These are phyloP conservation scores for Trichoderma harzianum DNA, from an alignment of 2,329 filamentous ascomycete genomes.

Conservation along the genomic window DNA sequence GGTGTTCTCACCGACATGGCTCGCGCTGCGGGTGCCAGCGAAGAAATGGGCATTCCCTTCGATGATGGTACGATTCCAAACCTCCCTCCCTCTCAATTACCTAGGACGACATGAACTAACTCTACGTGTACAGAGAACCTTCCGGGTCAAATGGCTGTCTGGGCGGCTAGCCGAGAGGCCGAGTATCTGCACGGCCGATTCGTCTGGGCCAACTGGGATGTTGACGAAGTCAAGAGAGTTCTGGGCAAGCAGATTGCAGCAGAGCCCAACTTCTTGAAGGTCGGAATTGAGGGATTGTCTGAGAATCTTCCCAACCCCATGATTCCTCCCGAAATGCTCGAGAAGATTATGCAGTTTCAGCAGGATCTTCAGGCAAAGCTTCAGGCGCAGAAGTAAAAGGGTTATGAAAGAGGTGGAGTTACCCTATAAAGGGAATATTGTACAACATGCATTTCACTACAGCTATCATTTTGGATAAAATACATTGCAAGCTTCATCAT, in stretches of 20 bases:
- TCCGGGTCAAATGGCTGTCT: conserved; percentile 34
- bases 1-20: conserved; percentile 28
- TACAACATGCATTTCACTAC: background rate
- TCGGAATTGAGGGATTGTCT: conserved; percentile 14
- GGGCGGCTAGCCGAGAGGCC: conserved; percentile 38
- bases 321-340: background rate
- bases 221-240: conserved; percentile 24
- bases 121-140: background rate
- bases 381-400: background rate
- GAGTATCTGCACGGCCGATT: conserved; percentile 39
- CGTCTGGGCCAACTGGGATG: conserved; percentile 42
- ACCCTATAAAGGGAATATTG: background rate
- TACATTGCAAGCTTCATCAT: background rate
- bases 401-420: background rate
- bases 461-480: background rate
- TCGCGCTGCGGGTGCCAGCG: conserved; percentile 19
- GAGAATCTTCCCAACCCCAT: background rate
- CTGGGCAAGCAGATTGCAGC: conserved; percentile 19
- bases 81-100: background rate
- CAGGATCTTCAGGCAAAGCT: background rate
- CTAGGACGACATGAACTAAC: background rate
- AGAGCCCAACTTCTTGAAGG: conserved; percentile 16
- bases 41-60: conserved; percentile 19
- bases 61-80: background rate
- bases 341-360: background rate